phyloP scores from a whole-genome alignment of 106 monocot species.

The Acanthochlamys bracteata region DNA sequence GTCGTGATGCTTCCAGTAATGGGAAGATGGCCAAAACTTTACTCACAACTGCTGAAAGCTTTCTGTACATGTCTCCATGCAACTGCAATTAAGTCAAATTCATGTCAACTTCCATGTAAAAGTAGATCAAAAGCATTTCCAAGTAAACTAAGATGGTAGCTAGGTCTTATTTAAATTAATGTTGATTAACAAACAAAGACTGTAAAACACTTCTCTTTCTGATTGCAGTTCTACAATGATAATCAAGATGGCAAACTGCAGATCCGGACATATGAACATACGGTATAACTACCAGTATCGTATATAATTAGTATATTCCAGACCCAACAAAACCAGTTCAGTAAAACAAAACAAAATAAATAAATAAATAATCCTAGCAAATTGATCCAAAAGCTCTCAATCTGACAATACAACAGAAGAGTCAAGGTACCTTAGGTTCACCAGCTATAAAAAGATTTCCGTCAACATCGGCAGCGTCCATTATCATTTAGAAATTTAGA shows the following conservation, averaged over 20 bases:
- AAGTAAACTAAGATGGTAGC: too few relatives aligned
- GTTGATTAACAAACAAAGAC: too few relatives aligned
- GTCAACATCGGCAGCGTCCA: conserved; percentile 14
- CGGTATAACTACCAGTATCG: too few relatives aligned
- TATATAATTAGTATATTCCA: neutral
- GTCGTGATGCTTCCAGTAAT: conserved; percentile 48
- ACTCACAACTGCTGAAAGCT: conserved; percentile 42
- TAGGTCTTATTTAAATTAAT: too few relatives aligned
- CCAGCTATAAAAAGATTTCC: conserved; percentile 1
- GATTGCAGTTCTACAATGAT: too few relatives aligned
- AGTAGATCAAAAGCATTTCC: too few relatives aligned
- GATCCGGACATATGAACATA: too few relatives aligned
- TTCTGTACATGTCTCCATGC: conserved; percentile 66
- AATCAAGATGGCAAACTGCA: too few relatives aligned
- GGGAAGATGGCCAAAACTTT: conserved; percentile 68
- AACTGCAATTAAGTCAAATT: conserved; percentile 32
- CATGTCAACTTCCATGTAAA: too few relatives aligned
- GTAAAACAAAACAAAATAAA: neutral
- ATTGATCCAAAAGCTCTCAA: too few relatives aligned
- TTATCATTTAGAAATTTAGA: neutral
- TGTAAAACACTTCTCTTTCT: too few relatives aligned
- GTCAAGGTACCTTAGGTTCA: conserved; percentile 8
- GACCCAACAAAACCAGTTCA: neutral
- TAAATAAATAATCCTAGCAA: neutral
- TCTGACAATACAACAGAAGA: neutral